A percentile compares a stretch with the other conserved stretches of the same genome.
phyloP scores from a whole-genome alignment of 352 stramenopile species.

The Globisporangium megalacanthum region DNA sequence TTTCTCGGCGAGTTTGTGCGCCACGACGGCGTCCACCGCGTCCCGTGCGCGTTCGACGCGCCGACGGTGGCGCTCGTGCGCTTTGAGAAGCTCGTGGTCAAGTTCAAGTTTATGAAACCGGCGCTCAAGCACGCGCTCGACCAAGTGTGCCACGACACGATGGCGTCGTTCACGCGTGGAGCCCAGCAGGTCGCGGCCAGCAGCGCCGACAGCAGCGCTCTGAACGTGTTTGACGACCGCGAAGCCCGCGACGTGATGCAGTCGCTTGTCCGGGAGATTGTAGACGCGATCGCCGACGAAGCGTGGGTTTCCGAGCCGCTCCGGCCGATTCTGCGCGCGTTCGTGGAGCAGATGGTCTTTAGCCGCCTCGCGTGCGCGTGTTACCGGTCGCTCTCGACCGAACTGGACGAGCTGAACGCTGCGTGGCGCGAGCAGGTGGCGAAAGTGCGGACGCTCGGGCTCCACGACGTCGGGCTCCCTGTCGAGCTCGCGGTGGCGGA shows the following conservation, averaged over 20 bases:
- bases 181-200: constrained; percentile 13
- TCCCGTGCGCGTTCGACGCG: constrained; percentile 33
- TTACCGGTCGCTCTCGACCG: constrained; percentile 42
- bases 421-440: constrained; percentile 50
- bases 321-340: constrained; percentile 26
- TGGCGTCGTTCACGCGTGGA: constrained; percentile 40
- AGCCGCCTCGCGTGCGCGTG: constrained; percentile 57
- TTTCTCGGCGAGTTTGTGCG: constrained; percentile 33
- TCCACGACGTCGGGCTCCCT: constrained; percentile 55
- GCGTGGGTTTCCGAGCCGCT: constrained; percentile 24
- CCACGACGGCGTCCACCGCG: constrained; percentile 10
- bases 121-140: constrained; percentile 62
- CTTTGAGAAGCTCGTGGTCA: constrained; percentile 68
- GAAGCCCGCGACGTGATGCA: constrained; percentile 60
- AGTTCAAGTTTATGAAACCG: constrained; percentile 51
- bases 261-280: constrained; percentile 60
- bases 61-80: constrained; percentile 41
- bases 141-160: constrained; percentile 54
- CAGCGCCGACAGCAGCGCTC: background rate
- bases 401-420: constrained; percentile 59
- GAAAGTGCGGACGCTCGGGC: constrained; percentile 32
- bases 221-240: constrained; percentile 39
- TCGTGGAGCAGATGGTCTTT: constrained; percentile 78
- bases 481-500: constrained; percentile 20
- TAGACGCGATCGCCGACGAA: constrained; percentile 40